A percentile compares a stretch with the other conserved stretches of the same genome.
Evolutionary conservation across 306 rosid species (phyloP).

Genomic region (Pachyrhizus erosus): DNA sequence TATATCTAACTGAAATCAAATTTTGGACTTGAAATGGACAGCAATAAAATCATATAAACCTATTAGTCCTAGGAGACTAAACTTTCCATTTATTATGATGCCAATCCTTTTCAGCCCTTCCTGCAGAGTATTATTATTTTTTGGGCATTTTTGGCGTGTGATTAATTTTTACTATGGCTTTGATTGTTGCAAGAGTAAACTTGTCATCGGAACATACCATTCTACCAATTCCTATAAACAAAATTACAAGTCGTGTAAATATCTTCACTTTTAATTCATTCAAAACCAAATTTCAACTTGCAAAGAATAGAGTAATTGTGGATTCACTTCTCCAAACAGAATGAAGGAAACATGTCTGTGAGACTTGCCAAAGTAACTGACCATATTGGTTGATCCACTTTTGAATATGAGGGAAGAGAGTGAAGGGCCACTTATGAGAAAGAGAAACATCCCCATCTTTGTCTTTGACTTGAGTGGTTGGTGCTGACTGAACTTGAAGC

Average conservation of each 20-base stretch:
- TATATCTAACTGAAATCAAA: conserved; percentile 12
- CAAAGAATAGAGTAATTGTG: background rate
- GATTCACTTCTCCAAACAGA: background rate
- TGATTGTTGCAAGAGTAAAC: conserved; percentile 11
- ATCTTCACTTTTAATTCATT: background rate
- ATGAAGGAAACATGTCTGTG: background rate
- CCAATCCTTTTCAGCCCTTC: conserved; percentile 6
- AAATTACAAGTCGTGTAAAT: background rate
- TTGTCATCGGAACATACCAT: background rate
- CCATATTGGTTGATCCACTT: conserved; percentile 68
- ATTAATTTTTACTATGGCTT: background rate
- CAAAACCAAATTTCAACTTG: background rate
- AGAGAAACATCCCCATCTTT: conserved; percentile 4
- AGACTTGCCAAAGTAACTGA: background rate
- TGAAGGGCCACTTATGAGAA: conserved; percentile 59
- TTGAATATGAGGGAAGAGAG: conserved; percentile 55
- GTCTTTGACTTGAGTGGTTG: background rate
- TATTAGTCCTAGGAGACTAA: background rate
- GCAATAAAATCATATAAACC: conserved; percentile 2
- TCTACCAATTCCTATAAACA: background rate
- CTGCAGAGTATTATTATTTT: background rate
- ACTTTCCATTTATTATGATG: background rate
- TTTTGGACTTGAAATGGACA: background rate
- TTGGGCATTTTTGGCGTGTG: background rate
- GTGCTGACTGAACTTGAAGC: conserved; percentile 19